Conservation (phyloP, 495 filamentous ascomycete genomes). For the Articulospora tetracladia region DNA sequence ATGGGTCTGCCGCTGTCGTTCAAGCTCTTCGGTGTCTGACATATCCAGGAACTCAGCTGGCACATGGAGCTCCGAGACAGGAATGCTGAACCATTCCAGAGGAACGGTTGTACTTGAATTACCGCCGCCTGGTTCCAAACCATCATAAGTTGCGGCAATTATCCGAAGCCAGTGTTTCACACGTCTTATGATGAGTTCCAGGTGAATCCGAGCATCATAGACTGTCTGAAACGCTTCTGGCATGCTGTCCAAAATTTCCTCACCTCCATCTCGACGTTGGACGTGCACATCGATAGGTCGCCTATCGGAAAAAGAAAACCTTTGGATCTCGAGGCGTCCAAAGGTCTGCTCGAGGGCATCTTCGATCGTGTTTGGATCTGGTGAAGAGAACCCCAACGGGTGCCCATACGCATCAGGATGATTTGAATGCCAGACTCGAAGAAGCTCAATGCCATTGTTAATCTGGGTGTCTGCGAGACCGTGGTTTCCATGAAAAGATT, state of each 20-base stretch:
- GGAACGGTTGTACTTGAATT: background rate
- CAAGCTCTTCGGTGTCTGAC: background rate
- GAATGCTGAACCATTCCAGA: background rate
- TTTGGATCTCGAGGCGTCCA: constrained; percentile 4
- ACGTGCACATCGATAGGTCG: background rate
- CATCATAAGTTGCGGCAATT: background rate
- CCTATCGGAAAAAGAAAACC: background rate
- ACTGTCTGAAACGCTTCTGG: background rate
- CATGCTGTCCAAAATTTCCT: constrained; percentile 1
- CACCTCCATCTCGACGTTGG: background rate
- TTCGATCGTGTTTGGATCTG: background rate
- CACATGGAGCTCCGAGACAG: background rate
- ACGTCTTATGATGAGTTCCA: constrained; percentile 4
- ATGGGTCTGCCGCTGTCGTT: background rate
- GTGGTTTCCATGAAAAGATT: background rate
- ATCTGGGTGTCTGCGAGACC: background rate
- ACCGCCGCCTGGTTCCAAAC: background rate
- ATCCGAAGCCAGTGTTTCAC: background rate
- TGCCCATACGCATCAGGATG: background rate
- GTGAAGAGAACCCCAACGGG: background rate
- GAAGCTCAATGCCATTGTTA: background rate
- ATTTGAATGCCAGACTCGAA: background rate
- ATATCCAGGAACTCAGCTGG: background rate
- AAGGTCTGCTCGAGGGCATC: background rate
- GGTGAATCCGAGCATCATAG: constrained; percentile 4